A percentile compares a stretch with the other conserved stretches of the same genome.
Evolutionary conservation across 1,284 basidiomycete genomes (phyloP).

Genomic region (Microstroma glucosiphilum): DNA sequence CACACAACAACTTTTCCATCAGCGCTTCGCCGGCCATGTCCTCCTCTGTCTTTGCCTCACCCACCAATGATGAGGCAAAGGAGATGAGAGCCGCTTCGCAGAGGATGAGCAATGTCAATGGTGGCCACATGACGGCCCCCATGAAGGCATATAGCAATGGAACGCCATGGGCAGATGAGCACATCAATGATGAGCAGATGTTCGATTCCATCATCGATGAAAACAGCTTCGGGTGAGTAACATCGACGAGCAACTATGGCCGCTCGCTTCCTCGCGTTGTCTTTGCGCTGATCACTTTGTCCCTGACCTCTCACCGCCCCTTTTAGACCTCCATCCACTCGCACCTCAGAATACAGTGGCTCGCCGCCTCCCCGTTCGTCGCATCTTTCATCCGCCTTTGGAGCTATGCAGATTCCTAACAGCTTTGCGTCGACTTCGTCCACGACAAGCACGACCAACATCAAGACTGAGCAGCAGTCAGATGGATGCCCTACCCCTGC

Average conservation of each 20-base stretch:
- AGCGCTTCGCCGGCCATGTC: slow-evolving; percentile 1
- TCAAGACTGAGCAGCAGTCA: neutral
- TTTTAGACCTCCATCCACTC: slow-evolving; percentile 5
- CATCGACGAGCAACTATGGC: slow-evolving; percentile 8
- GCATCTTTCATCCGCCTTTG: neutral
- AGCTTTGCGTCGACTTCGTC: slow-evolving; percentile 2
- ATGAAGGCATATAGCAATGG: slow-evolving; percentile 13
- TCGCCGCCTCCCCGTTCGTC: slow-evolving; percentile 1
- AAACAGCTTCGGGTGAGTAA: slow-evolving; percentile 31
- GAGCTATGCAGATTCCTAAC: slow-evolving; percentile 5
- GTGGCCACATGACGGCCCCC: neutral
- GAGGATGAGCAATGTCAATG: slow-evolving; percentile 5
- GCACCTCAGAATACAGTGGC: neutral
- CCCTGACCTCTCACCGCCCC: neutral
- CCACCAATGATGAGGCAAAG: neutral
- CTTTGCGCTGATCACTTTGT: neutral
- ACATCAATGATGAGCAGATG: slow-evolving; percentile 39
- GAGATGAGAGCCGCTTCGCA: slow-evolving; percentile 2
- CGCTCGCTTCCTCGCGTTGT: neutral
- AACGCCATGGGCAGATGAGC: slow-evolving; percentile 17
- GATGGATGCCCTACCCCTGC: neutral
- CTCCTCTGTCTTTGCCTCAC: neutral
- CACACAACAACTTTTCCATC: too few species aligned
- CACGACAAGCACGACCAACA: neutral
- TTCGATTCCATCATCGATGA: slow-evolving; percentile 42